Conservation (phyloP, 305 asterid genomes). For the Rubia tinctorum region DNA sequence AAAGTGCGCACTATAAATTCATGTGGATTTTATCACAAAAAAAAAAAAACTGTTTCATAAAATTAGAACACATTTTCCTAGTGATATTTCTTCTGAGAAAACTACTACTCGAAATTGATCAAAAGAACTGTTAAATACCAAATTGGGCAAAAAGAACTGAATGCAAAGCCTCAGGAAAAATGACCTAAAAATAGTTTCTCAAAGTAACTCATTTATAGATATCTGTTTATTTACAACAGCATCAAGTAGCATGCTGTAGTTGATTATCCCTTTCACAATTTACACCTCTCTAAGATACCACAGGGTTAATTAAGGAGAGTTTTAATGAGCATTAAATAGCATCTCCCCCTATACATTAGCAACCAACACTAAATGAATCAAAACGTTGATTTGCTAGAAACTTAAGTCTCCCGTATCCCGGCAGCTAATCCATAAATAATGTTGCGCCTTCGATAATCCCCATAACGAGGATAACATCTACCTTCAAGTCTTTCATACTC, state of each 20-base stretch:
- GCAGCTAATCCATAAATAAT: background rate
- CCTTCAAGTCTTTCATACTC: background rate
- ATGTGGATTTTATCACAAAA: background rate
- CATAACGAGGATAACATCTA: background rate
- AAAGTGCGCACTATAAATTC: background rate
- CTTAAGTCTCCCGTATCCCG: background rate
- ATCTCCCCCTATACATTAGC: conserved; percentile 42
- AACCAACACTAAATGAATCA: conserved; percentile 11
- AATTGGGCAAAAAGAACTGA: background rate
- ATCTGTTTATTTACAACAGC: conserved; percentile 18
- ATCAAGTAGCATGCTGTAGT: conserved; percentile 10
- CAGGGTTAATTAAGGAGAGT: conserved; percentile 30
- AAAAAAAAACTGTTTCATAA: background rate
- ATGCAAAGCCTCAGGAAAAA: too few species aligned
- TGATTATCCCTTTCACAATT: conserved; percentile 14
- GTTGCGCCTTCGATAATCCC: conserved; percentile 11
- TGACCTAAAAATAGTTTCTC: background rate
- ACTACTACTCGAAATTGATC: background rate
- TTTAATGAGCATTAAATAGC: conserved; percentile 39
- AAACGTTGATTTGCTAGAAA: conserved; percentile 13
- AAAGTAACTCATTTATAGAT: background rate
- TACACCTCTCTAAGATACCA: conserved; percentile 25
- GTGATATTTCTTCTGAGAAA: background rate
- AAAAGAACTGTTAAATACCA: background rate
- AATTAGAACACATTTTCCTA: background rate